Conservation (phyloP, 345 rosid genomes). For the Citrus sinensis region DVS_A1.0 CM039163.1:47595001-47595500, state of each 20-base stretch:
- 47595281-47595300: not conserved
- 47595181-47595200: not conserved
- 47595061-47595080: not conserved
- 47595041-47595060: not conserved
- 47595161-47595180: not conserved
- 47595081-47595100: not conserved
- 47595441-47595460: not conserved
- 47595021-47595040: too few species aligned
- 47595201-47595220: not conserved
- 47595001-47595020: too few species aligned
- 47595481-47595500: not conserved
- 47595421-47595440: too few species aligned
- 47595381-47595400: not conserved
- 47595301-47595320: not conserved
- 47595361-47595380: constrained; percentile 9
- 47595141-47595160: too few species aligned
- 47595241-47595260: not conserved
- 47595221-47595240: too few species aligned
- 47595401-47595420: too few species aligned
- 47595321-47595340: not conserved
- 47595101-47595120: not conserved
- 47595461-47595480: not conserved
- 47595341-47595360: constrained; percentile 18
- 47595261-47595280: not conserved
- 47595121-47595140: not conserved